A percentile compares a stretch with the other conserved stretches of the same genome.
phyloP scores from a whole-genome alignment of 2,329 filamentous ascomycete species.

The Talaromyces sp. region DNA sequence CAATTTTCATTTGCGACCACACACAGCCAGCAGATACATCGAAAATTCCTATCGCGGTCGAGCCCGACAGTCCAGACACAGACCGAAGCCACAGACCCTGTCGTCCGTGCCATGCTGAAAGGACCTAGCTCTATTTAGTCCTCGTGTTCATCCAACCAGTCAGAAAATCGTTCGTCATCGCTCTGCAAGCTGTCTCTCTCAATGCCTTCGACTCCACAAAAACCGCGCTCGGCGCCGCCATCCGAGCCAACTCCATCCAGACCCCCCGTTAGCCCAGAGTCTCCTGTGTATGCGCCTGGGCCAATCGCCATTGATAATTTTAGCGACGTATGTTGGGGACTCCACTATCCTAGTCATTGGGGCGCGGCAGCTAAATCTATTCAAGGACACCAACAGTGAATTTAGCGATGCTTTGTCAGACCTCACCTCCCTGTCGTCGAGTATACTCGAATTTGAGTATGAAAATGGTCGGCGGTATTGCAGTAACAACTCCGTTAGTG shows the following conservation, averaged over 20 bases:
- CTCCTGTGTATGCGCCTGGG: conserved; percentile 8
- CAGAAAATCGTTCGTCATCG: too few species aligned
- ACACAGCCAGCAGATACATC: too few species aligned
- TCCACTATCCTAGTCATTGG: background rate
- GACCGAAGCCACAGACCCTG: too few species aligned
- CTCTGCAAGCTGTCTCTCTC: too few species aligned
- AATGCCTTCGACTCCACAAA: conserved; percentile 1
- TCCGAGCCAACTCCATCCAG: conserved; percentile 2
- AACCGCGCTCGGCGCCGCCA: background rate
- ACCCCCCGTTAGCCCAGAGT: conserved; percentile 1
- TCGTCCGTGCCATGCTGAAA: too few species aligned
- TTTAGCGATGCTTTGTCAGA: conserved; percentile 12
- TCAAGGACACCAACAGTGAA: conserved; percentile 6
- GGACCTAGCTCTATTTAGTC: too few species aligned
- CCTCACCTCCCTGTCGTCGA: conserved; percentile 26
- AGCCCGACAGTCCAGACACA: too few species aligned
- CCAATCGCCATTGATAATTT: conserved; percentile 20
- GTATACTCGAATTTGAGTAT: conserved; percentile 39
- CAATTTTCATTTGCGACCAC: too few species aligned
- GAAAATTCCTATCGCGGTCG: too few species aligned
- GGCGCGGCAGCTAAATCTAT: background rate
- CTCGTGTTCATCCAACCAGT: too few species aligned
- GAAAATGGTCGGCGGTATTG: conserved; percentile 44
- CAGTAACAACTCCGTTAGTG: conserved; percentile 28
- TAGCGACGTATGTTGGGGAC: conserved; percentile 11